Base-by-base conservation (phyloP, 495 filamentous ascomycete genomes). In the Talaromyces liani region DNA sequence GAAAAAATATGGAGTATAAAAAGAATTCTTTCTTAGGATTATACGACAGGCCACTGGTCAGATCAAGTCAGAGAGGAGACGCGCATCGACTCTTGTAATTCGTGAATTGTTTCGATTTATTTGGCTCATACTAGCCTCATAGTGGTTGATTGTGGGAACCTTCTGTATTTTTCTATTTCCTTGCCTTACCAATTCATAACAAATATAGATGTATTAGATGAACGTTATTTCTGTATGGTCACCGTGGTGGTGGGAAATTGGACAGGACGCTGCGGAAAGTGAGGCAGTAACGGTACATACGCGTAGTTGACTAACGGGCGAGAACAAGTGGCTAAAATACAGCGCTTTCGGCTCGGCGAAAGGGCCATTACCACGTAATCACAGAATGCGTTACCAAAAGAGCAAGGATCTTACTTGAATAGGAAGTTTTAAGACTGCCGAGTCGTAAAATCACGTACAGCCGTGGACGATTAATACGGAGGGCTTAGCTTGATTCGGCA, bases 1-100 rank as follows among this genome's bases (percentile, higher is more conserved):
- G 51, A 6, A n/a, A n/a, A 29, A 55, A 55, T 55, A 49, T 49
- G 45, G n/a, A 49, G n/a, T 55, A 55, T 55, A 55, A 29, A 27
- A 55, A 12, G 51, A 20, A 25, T 49, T 20, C 45, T 49, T 49
- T 47, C 22, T 10, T 54, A 18, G 24, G 51, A 55, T 18, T 55
- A 41, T 41, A 49, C n/a, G 7, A 45, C 29, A 31, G 29, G 29
- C 29, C 29, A 45, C 45, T 49, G 45, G 45, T 9, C 6, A 18
- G 39, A 18, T 45, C 45, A 18, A 14, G n/a, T 20, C 16, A 18
- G 41, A 45, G 33, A 36, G 33, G 33, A 41, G 36, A 41, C 36
- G 14, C 36, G 3, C 36, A 41, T 14, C 36, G 36, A 16, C 36
- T 41, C 14, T 41, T 9, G 36, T 41, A 41, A 41, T 41, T 41